Conservation (phyloP, 257 asterid genomes). For the Marsdenia floribunda region DNA sequence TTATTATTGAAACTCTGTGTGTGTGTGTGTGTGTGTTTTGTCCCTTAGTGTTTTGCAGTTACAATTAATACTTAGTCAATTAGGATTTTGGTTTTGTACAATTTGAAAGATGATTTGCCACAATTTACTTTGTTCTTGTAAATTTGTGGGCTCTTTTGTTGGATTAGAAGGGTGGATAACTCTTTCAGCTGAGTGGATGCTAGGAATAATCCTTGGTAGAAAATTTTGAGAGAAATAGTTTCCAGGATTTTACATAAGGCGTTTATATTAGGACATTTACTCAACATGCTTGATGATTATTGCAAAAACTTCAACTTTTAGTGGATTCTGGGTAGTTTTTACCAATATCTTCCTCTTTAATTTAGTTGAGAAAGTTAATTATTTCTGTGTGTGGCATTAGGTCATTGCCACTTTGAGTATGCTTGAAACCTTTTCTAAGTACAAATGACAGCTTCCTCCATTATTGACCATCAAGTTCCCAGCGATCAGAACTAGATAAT, state of each 20-base stretch:
- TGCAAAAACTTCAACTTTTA: background rate
- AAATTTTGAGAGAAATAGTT: background rate
- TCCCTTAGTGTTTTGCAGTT: background rate
- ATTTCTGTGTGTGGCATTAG: background rate
- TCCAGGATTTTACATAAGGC: background rate
- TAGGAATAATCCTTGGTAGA: background rate
- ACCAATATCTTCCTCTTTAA: background rate
- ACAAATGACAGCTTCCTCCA: background rate
- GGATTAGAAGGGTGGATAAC: background rate
- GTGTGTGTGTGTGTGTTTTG: background rate
- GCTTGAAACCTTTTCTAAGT: background rate
- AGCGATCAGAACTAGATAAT: background rate
- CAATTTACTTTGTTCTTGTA: background rate
- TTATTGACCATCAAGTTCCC: background rate
- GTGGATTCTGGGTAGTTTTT: background rate
- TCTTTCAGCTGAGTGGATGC: background rate
- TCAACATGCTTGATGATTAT: background rate
- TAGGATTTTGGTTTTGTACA: background rate
- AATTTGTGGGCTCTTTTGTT: background rate
- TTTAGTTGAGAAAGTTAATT: background rate
- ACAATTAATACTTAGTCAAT: background rate
- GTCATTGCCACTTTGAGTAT: background rate
- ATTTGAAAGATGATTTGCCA: background rate
- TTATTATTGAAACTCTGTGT: background rate
- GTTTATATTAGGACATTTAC: background rate